Percentiles rank a stretch among this genome's conserved stretches.
phyloP scores from a whole-genome alignment of 202 grass and related monocot genomes.

The Eragrostis tef region DNA sequence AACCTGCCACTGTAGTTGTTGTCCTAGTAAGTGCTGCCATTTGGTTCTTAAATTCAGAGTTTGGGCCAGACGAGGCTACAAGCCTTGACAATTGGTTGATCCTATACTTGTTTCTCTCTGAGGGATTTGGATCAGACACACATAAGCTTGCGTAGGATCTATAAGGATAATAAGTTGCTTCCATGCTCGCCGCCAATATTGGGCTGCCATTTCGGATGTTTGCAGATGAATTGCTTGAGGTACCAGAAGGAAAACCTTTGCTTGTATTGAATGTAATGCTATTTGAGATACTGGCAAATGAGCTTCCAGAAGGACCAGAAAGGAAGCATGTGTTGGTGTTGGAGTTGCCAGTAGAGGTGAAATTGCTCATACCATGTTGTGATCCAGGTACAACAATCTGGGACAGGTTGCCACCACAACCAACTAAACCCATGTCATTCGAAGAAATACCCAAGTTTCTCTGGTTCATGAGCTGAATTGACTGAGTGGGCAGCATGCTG shows the following conservation, averaged over 20 bases:
- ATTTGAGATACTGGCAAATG: constrained; percentile 35
- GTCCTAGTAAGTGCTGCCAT: constrained; percentile 1
- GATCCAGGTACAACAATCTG: not conserved
- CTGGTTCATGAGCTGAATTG: constrained; percentile 26
- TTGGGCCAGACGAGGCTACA: not conserved
- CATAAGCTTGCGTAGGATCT: not conserved
- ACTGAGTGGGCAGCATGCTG: constrained; percentile 40
- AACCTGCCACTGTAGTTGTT: not conserved
- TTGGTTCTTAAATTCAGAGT: constrained; percentile 28
- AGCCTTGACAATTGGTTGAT: constrained; percentile 7
- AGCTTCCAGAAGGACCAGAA: not conserved
- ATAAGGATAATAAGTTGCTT: constrained; percentile 1
- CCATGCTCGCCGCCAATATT: not conserved
- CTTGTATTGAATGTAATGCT: not conserved
- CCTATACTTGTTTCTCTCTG: not conserved
- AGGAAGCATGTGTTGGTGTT: not conserved
- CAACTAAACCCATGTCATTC: not conserved
- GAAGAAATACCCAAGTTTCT: constrained; percentile 11
- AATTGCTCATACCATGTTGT: constrained; percentile 12
- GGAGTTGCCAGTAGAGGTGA: not conserved
- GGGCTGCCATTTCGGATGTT: not conserved
- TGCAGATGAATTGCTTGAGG: not conserved
- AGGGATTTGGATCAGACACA: not conserved
- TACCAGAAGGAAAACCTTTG: not conserved
- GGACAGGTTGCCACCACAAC: constrained; percentile 29